Evolutionary conservation across 768 basidiomycete species (phyloP).

Genomic region (Leccinum boreale): DNA sequence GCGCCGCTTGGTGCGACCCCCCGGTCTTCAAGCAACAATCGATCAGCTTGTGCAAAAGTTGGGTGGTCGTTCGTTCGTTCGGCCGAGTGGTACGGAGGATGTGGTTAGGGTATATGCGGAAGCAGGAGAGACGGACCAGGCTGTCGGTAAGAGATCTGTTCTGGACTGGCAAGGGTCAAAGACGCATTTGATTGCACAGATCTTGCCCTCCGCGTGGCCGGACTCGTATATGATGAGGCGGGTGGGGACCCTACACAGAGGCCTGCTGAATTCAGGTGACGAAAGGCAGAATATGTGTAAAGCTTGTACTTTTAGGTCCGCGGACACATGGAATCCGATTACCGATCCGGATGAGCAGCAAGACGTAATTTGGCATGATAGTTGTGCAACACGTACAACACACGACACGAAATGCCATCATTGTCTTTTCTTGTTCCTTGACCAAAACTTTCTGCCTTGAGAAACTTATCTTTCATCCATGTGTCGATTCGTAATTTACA

Average conservation of each 20-base stretch:
- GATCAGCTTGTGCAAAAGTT: slow-evolving; percentile 81
- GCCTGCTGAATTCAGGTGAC: slow-evolving; percentile 76
- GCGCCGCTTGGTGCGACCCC: slow-evolving; percentile 76
- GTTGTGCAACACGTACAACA: slow-evolving; percentile 4
- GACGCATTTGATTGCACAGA: slow-evolving; percentile 42
- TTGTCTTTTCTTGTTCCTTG: background rate
- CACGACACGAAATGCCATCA: background rate
- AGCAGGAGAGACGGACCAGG: slow-evolving; percentile 66
- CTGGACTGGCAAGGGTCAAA: background rate
- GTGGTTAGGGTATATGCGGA: slow-evolving; percentile 98
- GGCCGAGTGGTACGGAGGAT: slow-evolving; percentile 97
- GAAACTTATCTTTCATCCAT: slow-evolving; percentile 36
- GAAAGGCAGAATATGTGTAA: slow-evolving; percentile 4
- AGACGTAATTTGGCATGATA: slow-evolving; percentile 22
- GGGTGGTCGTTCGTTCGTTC: slow-evolving; percentile 87
- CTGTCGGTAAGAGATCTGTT: slow-evolving; percentile 59
- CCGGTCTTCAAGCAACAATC: slow-evolving; percentile 75
- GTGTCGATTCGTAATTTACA: slow-evolving; percentile 94
- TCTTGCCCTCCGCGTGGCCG: slow-evolving; percentile 82
- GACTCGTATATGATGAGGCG: slow-evolving; percentile 78
- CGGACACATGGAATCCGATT: background rate
- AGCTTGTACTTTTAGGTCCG: slow-evolving; percentile 1
- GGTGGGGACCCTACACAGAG: slow-evolving; percentile 74
- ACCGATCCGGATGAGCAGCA: slow-evolving; percentile 1
- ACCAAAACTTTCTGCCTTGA: background rate